Evolutionary conservation across 202 grass and related monocot species (phyloP).

Genomic region (Zizania palustris): DNA sequence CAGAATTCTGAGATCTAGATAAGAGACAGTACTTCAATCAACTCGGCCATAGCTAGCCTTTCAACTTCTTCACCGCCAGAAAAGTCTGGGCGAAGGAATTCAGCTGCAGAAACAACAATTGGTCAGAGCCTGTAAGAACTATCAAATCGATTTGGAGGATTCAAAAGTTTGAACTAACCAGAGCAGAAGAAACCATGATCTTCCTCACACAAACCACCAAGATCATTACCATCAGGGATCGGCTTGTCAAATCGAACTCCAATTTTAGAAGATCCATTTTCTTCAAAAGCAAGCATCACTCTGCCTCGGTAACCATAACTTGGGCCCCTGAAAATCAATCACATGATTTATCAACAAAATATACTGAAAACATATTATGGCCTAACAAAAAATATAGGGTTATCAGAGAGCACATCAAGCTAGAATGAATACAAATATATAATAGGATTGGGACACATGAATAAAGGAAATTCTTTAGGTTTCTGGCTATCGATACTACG

Average conservation of each 20-base stretch:
- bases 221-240: conserved; percentile 68
- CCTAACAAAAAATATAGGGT: conserved; percentile 2
- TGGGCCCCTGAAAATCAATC: conserved; percentile 53
- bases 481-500: conserved; percentile 10
- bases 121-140: too few species aligned
- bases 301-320: conserved; percentile 64
- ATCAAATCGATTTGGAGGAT: too few species aligned
- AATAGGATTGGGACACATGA: neutral
- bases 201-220: conserved; percentile 76
- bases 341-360: conserved; percentile 27
- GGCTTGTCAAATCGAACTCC: conserved; percentile 73
- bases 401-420: conserved; percentile 32
- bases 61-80: conserved; percentile 46
- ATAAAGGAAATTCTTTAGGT: conserved; percentile 11
- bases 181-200: conserved; percentile 74
- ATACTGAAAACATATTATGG: conserved; percentile 3
- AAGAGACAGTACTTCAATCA: conserved; percentile 57
- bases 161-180: conserved; percentile 45
- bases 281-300: conserved; percentile 69
- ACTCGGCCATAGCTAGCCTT: conserved; percentile 52
- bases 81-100: conserved; percentile 49
- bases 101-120: conserved; percentile 42
- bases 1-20: too few species aligned
- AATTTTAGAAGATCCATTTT: conserved; percentile 66
- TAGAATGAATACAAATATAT: neutral